Evolutionary conservation across 768 basidiomycete genomes (phyloP).

Genomic region (Rhodosporidiobolus sp.): DNA sequence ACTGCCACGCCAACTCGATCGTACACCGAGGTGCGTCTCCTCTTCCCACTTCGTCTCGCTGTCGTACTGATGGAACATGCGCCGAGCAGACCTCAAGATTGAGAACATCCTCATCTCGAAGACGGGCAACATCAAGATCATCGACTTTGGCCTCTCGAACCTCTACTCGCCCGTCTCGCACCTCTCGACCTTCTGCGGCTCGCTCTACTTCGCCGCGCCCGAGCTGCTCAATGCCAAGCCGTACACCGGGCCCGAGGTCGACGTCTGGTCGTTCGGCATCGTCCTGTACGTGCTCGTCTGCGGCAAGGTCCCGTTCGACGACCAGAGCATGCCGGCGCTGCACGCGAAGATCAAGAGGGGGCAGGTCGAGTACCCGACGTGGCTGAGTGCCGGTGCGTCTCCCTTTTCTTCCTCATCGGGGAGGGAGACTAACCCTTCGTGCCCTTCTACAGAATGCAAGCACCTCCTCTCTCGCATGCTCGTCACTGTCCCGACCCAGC

Average conservation of each 20-base stretch:
- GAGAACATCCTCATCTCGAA: slow-evolving; percentile 99
- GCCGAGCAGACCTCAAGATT: slow-evolving; percentile 74
- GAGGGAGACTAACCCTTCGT: neutral
- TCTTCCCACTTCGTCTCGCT: neutral
- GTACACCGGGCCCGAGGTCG: slow-evolving; percentile 96
- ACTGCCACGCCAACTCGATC: slow-evolving; percentile 95
- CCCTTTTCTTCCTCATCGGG: neutral
- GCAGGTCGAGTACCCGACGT: slow-evolving; percentile 92
- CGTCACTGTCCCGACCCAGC: slow-evolving; percentile 81
- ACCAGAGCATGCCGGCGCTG: slow-evolving; percentile 97
- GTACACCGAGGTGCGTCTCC: slow-evolving; percentile 69
- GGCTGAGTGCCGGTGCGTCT: slow-evolving; percentile 81
- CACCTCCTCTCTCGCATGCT: slow-evolving; percentile 90
- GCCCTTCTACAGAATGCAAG: slow-evolving; percentile 71
- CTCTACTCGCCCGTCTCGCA: slow-evolving; percentile 77
- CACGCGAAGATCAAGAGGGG: slow-evolving; percentile 99
- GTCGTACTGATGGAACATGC: neutral
- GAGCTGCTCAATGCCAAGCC: slow-evolving; percentile 94
- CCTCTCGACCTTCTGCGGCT: slow-evolving; percentile 94
- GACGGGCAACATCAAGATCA: slow-evolving; percentile 98
- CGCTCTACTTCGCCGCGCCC: slow-evolving; percentile 96
- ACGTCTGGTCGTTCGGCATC: slow-evolving; percentile 98
- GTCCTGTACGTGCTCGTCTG: slow-evolving; percentile 97
- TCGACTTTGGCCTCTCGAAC: slow-evolving; percentile 97
- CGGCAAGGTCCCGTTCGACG: slow-evolving; percentile 98